These are phyloP conservation scores for Pyrenochaeta sp. DNA, from an alignment of 2,329 filamentous ascomycete species.

Conservation along the genomic window DNA sequence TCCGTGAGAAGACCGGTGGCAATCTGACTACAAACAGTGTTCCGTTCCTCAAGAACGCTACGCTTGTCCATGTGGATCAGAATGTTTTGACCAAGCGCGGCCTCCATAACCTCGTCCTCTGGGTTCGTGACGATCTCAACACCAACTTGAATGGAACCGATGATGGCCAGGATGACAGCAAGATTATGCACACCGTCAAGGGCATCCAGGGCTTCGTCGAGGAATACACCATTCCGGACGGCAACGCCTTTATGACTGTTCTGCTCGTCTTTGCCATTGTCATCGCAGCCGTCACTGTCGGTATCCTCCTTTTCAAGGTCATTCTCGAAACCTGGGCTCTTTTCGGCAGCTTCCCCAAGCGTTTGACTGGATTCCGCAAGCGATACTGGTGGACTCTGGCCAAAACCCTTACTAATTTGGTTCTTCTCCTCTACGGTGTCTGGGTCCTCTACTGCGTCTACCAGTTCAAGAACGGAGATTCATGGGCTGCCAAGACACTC, in stretches of 20 bases:
- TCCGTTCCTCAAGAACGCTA: conserved; percentile 75
- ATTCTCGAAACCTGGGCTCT: conserved; percentile 90
- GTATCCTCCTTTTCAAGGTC: conserved; percentile 88
- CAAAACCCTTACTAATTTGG: conserved; percentile 86
- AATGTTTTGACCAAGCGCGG: conserved; percentile 65
- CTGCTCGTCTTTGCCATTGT: conserved; percentile 88
- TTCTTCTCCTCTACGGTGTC: conserved; percentile 89
- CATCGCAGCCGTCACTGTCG: conserved; percentile 81
- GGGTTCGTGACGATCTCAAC: conserved; percentile 59
- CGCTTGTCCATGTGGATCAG: conserved; percentile 72
- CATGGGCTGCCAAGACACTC: conserved; percentile 86
- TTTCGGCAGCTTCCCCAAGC: conserved; percentile 84
- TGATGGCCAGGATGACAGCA: conserved; percentile 49
- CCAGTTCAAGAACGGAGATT: conserved; percentile 92
- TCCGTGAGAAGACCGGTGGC: conserved; percentile 81
- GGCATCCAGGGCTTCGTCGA: conserved; percentile 86
- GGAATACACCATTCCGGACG: conserved; percentile 81
- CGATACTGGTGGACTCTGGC: conserved; percentile 95
- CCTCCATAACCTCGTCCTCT: conserved; percentile 55
- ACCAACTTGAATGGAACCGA: conserved; percentile 48
- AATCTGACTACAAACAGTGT: conserved; percentile 85
- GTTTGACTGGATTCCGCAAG: conserved; percentile 83
- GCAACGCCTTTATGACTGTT: conserved; percentile 96
- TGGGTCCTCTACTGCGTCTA: conserved; percentile 97
- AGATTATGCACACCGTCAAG: conserved; percentile 65